Base-by-base conservation (phyloP, 345 rosid species). In the Eucalyptus pauciflora region DNA sequence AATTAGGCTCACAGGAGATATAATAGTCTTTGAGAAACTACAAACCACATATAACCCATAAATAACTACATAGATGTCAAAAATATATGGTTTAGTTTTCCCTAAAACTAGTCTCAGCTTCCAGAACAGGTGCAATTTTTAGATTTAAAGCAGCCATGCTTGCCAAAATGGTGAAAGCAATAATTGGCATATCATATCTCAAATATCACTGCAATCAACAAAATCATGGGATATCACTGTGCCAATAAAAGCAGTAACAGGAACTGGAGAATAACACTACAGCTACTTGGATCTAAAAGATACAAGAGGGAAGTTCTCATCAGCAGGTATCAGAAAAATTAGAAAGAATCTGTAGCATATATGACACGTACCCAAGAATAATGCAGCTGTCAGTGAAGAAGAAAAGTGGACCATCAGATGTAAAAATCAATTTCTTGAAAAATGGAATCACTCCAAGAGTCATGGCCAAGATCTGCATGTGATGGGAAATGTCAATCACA, bases 311-410 rank as follows among this genome's bases (percentile, higher is more conserved):
- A 41, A 76, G 48, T 76, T 76, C 48, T 22, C 29, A 76, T 41
- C 29, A 41, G 85, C 85, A 76, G 83, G 48, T 41, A 41, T 41
- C 48, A 76, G 29, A 43, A 41, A 37, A 76, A 76, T 76, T 37
- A 76, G 46, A 25, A 24, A 76, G 83, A 76, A 37, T 20, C 25
- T 76, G 85, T 76, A 41, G 48, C 13, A 7, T 45, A 76, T 41
- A 41, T 6, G 48, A 76, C 88, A 62, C 94, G 91, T 95, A 98
- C 99, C 99, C 99, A 60, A 98, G 99, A 93, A 96, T 98, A 87
- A 93, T 96, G 94, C 99, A 96, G 94, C 99, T 97, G 91, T 98
- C 99, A 16, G 99, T 96, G 91, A 98, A 96, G 95, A 98, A 98
- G 96, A 91, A 98, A 88, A 98, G 95, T 45, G 99, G 99, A 87